Base-by-base conservation (phyloP, 495 filamentous ascomycete genomes). In the Aspergillus leporis region DNA sequence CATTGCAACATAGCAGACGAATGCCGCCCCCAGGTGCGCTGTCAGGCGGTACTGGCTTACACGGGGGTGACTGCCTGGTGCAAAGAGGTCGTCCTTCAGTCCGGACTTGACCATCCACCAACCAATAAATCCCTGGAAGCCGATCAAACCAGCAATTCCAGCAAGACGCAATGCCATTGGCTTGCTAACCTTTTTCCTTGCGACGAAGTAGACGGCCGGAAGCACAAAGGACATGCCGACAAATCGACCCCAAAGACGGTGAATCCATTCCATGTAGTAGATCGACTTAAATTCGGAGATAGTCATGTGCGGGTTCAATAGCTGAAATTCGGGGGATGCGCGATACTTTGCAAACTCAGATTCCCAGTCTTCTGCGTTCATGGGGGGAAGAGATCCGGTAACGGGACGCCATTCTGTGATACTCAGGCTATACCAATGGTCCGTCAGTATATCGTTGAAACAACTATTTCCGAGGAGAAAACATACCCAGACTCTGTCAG, bases 91-190 rank as follows among this genome's bases (percentile, higher is more conserved):
- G 69, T 98, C 94, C 63, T 91, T 91, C 56, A 98, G 78, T 2
- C 94, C 94, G 0, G 89, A 93, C 73, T 95, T 96, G 63, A 98
- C 94, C 94, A 98, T 98, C 91, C 93, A 98, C 94, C 94, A 98
- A 10, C 94, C 94, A 47, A 98, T 82, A 63, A 94, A 86, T 9
- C 95, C 94, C 73, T 98, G 94, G 71, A 97, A 94, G 31, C 91
- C 95, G 71, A 98, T 97, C 52, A 97, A 76, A 34, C 81, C 87
- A 21, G 89, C 87, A 58, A 98, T 97, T 1, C 92, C 93, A 18
- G 82, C 77, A n/a, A 98, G 82, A 43, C 85, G 84, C 45, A 71
- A 68, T 5, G 92, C 87, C 86, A 96, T 95, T 36, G 84, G 86
- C 38, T 79, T 76, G 22, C 90, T 88, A 30, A 97, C 93, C 56